Evolutionary conservation across 352 stramenopile genomes (phyloP), one percentile per base, ranked within the genome.

Genomic region (Phytophthora tubulina): DNA sequence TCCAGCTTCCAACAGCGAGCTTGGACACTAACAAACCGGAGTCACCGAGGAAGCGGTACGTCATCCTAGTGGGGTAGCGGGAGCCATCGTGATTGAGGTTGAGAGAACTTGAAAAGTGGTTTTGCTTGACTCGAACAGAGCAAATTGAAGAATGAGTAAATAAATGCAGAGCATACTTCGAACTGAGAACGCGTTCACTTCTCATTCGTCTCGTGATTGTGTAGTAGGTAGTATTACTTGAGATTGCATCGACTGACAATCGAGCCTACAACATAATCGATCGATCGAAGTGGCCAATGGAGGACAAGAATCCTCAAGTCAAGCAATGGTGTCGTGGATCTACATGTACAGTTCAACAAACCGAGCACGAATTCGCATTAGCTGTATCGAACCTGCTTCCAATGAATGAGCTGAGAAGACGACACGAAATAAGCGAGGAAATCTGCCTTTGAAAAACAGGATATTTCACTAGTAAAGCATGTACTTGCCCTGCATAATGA

Each of bases 21-120:
- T 70, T 79, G 42, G 79, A 86, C 14, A 86, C 79, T 17, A 86
- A 53, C 14, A 84, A 59, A 6, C 77, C 79, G 11, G 73, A 72
- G 68, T 82, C 66, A 27, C 79, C 76, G 21, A 86, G 69, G 58
- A 82, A 83, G 15, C 75, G 72, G 63, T 86, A 78, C 38, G 76
- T 81, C 78, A 88, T 85, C 35, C 63, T 80, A 39, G 21, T 36
- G 48, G 36, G 39, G 21, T 49, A 49, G 36, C 39, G 27, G 36
- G 53, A 21, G 21, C 53, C 53, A 60, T 60, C 0, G 36, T 49
- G 21, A 46, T 21, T 17, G n/a, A 13, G 4, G 17, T 60, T 21
- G 36, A 35, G 6, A 33, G 46, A 36, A 45, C 39, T 45, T 38
- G n/a, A 35, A 9, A 11, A 39, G 14, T 17, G 21, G 32, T 42